Conservation (phyloP, 179 eudicot genomes). For the Nepenthes alata region DNA sequence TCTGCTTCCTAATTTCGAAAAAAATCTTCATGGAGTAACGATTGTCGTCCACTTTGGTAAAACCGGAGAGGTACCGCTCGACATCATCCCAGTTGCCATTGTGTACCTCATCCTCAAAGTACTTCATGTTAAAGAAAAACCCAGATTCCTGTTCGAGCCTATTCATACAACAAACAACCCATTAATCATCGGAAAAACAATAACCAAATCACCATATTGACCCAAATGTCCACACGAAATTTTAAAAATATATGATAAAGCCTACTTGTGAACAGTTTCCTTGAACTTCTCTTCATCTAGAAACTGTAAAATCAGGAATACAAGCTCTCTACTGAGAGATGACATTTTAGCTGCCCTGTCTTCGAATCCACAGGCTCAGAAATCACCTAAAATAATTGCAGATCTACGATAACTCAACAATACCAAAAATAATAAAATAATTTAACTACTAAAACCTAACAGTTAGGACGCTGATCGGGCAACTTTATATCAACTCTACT, state of each 20-base stretch:
- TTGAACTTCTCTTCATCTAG: conserved; percentile 94
- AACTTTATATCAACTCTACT: not conserved
- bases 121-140: conserved; percentile 91
- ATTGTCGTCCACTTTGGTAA: conserved; percentile 91
- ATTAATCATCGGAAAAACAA: conserved; percentile 3
- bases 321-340: conserved; percentile 95
- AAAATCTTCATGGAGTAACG: conserved; percentile 98
- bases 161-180: not conserved
- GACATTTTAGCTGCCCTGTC: conserved; percentile 41
- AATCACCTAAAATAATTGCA: conserved; percentile 23
- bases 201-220: not conserved
- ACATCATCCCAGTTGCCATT: conserved; percentile 97
- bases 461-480: not conserved
- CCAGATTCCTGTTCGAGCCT: conserved; percentile 54
- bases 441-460: not conserved
- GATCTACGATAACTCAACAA: conserved; percentile 44
- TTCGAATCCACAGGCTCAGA: conserved; percentile 20
- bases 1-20: conserved; percentile 90
- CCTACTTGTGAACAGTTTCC: conserved; percentile 95
- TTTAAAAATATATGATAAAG: conserved; percentile 5
- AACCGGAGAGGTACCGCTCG: conserved; percentile 82
- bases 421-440: conserved; percentile 1
- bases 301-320: conserved; percentile 88
- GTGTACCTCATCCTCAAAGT: conserved; percentile 89
- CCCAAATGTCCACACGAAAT: not conserved